Base-by-base conservation (phyloP, 2,329 filamentous ascomycete genomes). In the Trichoderma koningii region DNA sequence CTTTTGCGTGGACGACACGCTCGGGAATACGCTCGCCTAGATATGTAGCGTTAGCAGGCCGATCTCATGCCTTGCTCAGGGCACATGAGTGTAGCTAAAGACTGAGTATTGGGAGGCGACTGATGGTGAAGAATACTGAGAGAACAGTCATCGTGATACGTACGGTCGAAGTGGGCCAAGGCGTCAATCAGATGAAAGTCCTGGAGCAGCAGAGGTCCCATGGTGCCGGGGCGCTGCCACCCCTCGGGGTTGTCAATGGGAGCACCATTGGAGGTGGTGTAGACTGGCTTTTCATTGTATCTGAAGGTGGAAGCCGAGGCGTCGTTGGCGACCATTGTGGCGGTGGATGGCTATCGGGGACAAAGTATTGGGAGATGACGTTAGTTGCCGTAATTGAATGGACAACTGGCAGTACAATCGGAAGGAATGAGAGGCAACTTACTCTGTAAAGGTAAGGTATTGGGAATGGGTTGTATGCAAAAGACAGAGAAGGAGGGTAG, bases 121-220 rank as follows among this genome's bases (percentile, higher is more conserved):
- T 9, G 9, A 52, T 9, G 15, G 6, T 19, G 48, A 45, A 21
- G 30, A 55, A 19, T 28, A 7, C 28, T 6, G 28, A 21, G 34
- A 19, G 26, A 7, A 44, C 28, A 28, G 30, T 34, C 7, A 34
- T 34, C 6, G 30, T 38, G 10, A n/a, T n/a, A 66, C 66, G 15
- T 56, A 67, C 81, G 80, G 74, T 80, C 80, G 73, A 84, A 83
- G 73, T 83, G 78, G 19, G 81, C 82, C 53, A 89, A 80, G 41
- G 87, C 75, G 69, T 88, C 87, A 69, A 89, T 85, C 73, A 89
- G 75, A 72, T 89, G 86, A 73, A 87, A 87, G 73, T 88, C 86
- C 71, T 88, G 86, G 23, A 89, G 81, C 66, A 88, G 77, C 45
- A 89, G 78, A 68, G 86, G 86, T 0, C 86, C 85, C 69, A 83